Base-by-base conservation (phyloP, 208 protist species). In the Leishmania mexicana region DNA sequence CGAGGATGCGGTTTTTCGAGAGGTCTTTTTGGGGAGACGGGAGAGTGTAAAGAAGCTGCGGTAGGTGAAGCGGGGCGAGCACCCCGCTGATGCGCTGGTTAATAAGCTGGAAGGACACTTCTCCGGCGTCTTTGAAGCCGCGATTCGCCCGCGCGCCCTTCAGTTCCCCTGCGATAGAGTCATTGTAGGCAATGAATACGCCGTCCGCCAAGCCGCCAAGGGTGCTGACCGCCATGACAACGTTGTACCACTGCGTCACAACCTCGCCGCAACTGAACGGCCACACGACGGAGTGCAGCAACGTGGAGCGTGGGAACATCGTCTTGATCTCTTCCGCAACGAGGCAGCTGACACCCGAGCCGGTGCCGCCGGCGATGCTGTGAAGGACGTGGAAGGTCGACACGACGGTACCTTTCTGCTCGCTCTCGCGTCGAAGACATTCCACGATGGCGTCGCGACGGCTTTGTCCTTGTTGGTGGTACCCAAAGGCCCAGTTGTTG, bases 401-500 rank as follows among this genome's bases (percentile, higher is more conserved):
- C 24, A 95, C 82, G 19, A 82, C 78, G n/a, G 82, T 85, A 42
- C 94, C 97, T 42, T 85, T 83, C 24, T 71, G 65, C 85, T 98
- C 97, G 42, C 84, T 80, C 78, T 98, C 93, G 24, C 89, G 86
- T 4, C 93, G 92, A 24, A 99, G 83, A 64, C 88, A 87, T 58
- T 98, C 89, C 5, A 75, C 83, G 35, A 98, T 95, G 3, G 87
- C 81, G 19, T 90, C 85, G 19, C 89, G 78, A 3, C 89, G 78
- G 54, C 88, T 91, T 49, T 84, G 85, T 28, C 94, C 94, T 70
- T 96, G 92, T 7, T 87, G 75, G 54, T 87, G 80, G 76, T 98
- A 98, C 10, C 96, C 96, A 73, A 92, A 96, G 4, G 95, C 96
- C 94, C 95, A 98, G 86, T 98, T 98, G 85, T 98, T 98, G 40